phyloP scores from a whole-genome alignment of 2,329 filamentous ascomycete genomes.

The Colletotrichum salicis region DNA sequence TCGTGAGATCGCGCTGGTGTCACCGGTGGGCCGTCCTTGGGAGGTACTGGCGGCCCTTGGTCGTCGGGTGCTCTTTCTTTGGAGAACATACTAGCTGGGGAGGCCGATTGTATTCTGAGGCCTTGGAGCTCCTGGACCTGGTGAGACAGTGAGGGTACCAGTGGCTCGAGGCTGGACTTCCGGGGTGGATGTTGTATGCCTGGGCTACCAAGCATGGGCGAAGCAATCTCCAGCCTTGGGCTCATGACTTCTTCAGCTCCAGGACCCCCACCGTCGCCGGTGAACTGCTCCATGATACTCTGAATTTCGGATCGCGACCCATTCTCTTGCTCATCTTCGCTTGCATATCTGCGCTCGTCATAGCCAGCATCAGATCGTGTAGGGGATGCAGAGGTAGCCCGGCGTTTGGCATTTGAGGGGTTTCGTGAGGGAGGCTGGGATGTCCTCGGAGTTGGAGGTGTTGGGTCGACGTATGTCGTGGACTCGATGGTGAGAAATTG shows the following conservation, averaged over 20 bases:
- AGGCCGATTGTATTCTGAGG: constrained; percentile 49
- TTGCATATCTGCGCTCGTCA: constrained; percentile 67
- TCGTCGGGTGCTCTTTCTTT: constrained; percentile 56
- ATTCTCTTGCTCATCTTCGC: constrained; percentile 73
- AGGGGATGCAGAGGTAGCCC: constrained; percentile 59
- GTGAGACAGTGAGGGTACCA: constrained; percentile 61
- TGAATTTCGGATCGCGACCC: constrained; percentile 88
- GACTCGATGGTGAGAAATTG: constrained; percentile 62
- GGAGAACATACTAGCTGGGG: constrained; percentile 50
- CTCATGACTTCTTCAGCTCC: constrained; percentile 91
- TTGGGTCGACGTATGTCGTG: constrained; percentile 65
- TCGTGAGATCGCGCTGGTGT: constrained; percentile 51
- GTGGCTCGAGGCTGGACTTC: constrained; percentile 85
- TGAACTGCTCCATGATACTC: constrained; percentile 97
- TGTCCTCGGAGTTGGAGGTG: constrained; percentile 64
- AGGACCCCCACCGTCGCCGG: constrained; percentile 76
- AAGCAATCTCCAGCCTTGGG: constrained; percentile 83
- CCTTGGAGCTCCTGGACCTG: constrained; percentile 61
- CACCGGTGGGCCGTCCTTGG: constrained; percentile 65
- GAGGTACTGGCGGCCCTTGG: constrained; percentile 66
- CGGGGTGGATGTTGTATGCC: constrained; percentile 77
- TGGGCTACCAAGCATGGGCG: constrained; percentile 76
- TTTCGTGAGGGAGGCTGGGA: constrained; percentile 70
- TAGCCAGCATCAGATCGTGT: constrained; percentile 65
- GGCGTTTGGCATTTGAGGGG: constrained; percentile 63